Evolutionary conservation across 495 filamentous ascomycete species (phyloP), one percentile per base, ranked within the genome.

Genomic region (Penicillium taxi): DNA sequence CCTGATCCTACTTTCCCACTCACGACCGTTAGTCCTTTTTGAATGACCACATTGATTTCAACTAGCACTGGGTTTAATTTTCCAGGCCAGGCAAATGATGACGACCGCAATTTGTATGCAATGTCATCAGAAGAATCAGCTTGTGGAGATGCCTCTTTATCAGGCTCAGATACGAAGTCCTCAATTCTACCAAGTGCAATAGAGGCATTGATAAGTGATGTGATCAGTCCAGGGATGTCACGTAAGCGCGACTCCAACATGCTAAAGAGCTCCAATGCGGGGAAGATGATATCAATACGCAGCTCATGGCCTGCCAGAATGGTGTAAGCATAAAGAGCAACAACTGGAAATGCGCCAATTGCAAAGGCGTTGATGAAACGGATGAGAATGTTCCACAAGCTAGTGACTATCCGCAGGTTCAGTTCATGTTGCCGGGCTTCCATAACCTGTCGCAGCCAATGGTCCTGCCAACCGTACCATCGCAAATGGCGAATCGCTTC

Each of bases 401-500:
- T 75, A 1, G 79, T 77, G 2, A 79, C 56, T n/a, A 90, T 64
- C 9, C 78, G 70, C 9, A 81, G 59, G 17, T 73, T 66, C 37
- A 93, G 41, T 49, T 93, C 86, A 18, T 69, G 61, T 34, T 79
- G 70, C 26, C 86, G 70, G 15, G 78, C 71, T 35, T 77, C 69
- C 74, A 90, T 77, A 40, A 90, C 82, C 34, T 73, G 70, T 11
- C 58, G 65, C 16, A 89, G 73, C 86, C 86, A 93, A 31, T 78
- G 70, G 34, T 76, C 69, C 58, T 93, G 83, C 86, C 86, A 93
- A 21, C 79, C 84, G 50, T 93, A 89, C 80, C 82, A 93, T 9
- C 86, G 75, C 14, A 93, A 66, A 48, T 88, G 84, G n/a, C 86
- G 75, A 24, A 90, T 86, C 2, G 82, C 76, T 52, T 87, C 84